Conservation (phyloP, 1,139 yeast genomes). For the Scheffersomyces titani region DNA sequence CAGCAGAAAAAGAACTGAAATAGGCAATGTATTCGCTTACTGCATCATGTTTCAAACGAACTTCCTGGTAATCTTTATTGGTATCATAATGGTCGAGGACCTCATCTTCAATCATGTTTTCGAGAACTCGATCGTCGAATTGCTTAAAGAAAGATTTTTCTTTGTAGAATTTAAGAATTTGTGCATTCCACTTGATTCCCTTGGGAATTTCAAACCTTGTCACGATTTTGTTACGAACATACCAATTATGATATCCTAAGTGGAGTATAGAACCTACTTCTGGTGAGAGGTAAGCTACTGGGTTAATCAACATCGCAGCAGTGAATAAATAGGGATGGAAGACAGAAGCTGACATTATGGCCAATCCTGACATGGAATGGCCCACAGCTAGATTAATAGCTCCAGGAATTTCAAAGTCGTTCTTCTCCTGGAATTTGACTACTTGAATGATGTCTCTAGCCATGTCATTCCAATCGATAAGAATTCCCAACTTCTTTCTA, state of each 20-base stretch:
- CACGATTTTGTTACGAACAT: conserved; percentile 6
- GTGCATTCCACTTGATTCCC: background rate
- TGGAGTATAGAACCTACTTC: background rate
- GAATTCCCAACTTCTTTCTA: conserved; percentile 5
- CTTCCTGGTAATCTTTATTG: conserved; percentile 28
- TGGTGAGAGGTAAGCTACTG: conserved; percentile 7
- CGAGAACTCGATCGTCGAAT: conserved; percentile 3
- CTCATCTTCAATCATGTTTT: conserved; percentile 7
- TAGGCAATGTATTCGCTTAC: conserved; percentile 52
- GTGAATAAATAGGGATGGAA: conserved; percentile 6
- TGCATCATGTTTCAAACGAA: conserved; percentile 18
- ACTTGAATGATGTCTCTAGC: conserved; percentile 7
- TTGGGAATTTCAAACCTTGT: conserved; percentile 4
- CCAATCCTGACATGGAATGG: conserved; percentile 18
- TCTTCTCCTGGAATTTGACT: conserved; percentile 4
- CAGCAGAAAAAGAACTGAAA: conserved; percentile 35
- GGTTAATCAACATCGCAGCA: conserved; percentile 6
- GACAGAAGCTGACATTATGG: conserved; percentile 27
- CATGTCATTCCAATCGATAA: conserved; percentile 9
- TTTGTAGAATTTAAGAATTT: background rate
- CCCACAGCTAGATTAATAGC: conserved; percentile 10
- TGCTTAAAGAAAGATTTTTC: conserved; percentile 1
- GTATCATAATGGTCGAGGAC: conserved; percentile 5
- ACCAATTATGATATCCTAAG: background rate
- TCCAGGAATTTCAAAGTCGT: background rate